Percentiles rank a stretch among this genome's conserved stretches.
These are phyloP conservation scores for Aspergillus brasiliensis DNA, from an alignment of 2,329 filamentous ascomycete genomes.

Conservation along the genomic window DNA sequence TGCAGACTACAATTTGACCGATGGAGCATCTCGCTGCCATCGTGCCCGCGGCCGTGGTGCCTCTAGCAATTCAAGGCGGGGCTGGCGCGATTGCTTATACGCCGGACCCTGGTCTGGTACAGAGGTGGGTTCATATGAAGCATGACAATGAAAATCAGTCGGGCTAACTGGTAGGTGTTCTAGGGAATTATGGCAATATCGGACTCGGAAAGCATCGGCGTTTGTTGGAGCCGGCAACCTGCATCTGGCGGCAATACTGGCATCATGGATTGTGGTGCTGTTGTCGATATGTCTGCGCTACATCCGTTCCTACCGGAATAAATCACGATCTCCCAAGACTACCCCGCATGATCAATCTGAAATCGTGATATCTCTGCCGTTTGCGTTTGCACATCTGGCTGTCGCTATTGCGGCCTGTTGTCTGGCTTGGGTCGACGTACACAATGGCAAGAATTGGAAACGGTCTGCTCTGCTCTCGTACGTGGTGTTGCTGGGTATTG, in stretches of 20 bases:
- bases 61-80: not conserved
- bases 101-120: not conserved
- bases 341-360: conserved; percentile 1
- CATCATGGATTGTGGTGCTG: conserved; percentile 23
- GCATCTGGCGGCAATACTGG: conserved; percentile 22
- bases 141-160: not conserved
- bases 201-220: conserved; percentile 22
- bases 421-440: conserved; percentile 18
- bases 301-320: conserved; percentile 10
- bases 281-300: conserved; percentile 16
- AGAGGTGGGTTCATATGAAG: not conserved
- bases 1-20: not conserved
- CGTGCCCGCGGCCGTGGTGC: not conserved
- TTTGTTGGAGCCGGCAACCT: conserved; percentile 29
- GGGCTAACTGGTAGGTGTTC: not conserved
- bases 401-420: conserved; percentile 18
- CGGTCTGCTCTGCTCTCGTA: conserved; percentile 27
- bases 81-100: not conserved
- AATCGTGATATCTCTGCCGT: conserved; percentile 12
- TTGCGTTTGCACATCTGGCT: conserved; percentile 20
- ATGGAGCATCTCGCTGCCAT: conserved; percentile 5
- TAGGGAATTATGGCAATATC: conserved; percentile 27
- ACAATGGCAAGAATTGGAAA: conserved; percentile 21
- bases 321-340: not conserved
- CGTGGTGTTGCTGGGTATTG: conserved; percentile 23